Percentiles rank a stretch among this genome's conserved stretches.
phyloP scores from a whole-genome alignment of 352 stramenopile genomes.

The Phytophthora kernoviae region DNA sequence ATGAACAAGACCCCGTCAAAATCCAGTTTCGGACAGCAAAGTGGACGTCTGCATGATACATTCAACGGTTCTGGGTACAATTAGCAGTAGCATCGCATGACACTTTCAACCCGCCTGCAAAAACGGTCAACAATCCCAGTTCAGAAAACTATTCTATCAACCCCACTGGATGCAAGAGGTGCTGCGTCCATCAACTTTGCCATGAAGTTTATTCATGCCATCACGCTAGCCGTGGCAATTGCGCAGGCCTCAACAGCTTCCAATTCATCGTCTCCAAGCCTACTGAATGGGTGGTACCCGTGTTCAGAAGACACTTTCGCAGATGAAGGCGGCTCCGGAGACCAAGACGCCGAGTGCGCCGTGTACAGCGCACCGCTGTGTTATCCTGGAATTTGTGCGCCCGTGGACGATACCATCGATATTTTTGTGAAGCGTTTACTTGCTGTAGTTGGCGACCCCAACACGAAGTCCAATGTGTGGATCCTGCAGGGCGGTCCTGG shows the following conservation, averaged over 20 bases:
- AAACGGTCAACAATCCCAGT: neutral
- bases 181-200: conserved; percentile 15
- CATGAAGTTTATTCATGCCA: neutral
- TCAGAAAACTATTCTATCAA: conserved; percentile 7
- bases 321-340: conserved; percentile 11
- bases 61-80: neutral
- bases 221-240: conserved; percentile 7
- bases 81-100: neutral
- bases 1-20: no score
- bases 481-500: conserved; percentile 45
- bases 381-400: conserved; percentile 32
- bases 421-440: conserved; percentile 47
- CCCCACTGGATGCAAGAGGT: neutral
- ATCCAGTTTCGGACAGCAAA: conserved; percentile 1
- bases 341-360: conserved; percentile 34
- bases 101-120: neutral
- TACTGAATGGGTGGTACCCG: conserved; percentile 37
- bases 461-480: conserved; percentile 38
- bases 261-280: neutral
- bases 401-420: conserved; percentile 19
- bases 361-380: conserved; percentile 39
- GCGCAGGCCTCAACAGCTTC: conserved; percentile 4
- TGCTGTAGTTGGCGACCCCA: conserved; percentile 8
- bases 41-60: neutral
- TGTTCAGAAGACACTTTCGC: conserved; percentile 34